Evolutionary conservation across 345 rosid genomes (phyloP).

Genomic region (Turritis glabra): DNA sequence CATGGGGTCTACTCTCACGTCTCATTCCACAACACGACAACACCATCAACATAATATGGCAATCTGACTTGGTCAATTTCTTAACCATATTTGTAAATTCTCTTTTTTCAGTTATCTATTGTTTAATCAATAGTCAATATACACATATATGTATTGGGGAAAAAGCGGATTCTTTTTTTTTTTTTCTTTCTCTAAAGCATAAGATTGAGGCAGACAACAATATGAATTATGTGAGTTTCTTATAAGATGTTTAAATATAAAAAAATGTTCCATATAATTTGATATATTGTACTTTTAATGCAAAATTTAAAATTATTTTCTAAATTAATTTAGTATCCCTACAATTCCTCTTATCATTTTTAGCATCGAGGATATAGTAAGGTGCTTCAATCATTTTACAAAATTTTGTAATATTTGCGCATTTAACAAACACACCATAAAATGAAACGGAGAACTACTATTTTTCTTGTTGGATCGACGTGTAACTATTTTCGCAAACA

Average conservation of each 20-base stretch:
- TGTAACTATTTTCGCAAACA: not conserved
- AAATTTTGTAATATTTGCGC: not conserved
- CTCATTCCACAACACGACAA: conserved; percentile 34
- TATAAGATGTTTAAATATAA: not conserved
- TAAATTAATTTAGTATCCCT: not conserved
- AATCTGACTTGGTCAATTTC: conserved; percentile 37
- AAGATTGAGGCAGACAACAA: not conserved
- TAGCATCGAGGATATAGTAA: not conserved
- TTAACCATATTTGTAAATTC: conserved; percentile 34
- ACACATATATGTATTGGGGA: not conserved
- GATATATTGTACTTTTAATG: not conserved
- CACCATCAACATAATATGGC: conserved; percentile 20
- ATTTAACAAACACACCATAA: not conserved
- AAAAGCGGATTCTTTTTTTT: not conserved
- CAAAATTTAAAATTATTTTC: not conserved
- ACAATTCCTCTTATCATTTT: not conserved
- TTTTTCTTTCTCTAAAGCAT: not conserved
- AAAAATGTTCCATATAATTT: not conserved
- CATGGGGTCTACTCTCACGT: conserved; percentile 51
- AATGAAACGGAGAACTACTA: not conserved
- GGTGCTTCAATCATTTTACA: not conserved
- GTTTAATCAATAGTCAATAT: not conserved
- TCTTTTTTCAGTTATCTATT: conserved; percentile 5
- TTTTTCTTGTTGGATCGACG: not conserved
- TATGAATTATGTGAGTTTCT: not conserved